These are phyloP conservation scores for Podila clonocystis DNA, from an alignment of 192 early-diverging fungal species.

Conservation along the genomic window DNA sequence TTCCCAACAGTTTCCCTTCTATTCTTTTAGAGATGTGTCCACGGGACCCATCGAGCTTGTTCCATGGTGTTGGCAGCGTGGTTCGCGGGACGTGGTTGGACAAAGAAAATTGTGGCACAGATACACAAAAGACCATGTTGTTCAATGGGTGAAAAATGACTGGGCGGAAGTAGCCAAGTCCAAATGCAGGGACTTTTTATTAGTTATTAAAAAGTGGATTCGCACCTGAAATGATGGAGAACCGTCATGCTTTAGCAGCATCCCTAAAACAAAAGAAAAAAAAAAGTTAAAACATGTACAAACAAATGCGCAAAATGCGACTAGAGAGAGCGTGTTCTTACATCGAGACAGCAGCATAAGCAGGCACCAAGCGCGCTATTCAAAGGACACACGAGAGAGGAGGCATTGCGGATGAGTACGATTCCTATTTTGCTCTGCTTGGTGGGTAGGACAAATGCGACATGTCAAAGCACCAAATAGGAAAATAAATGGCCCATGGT, in stretches of 20 bases:
- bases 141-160: too few relatives aligned
- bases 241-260: slow-evolving; percentile 1
- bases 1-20: too few relatives aligned
- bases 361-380: slow-evolving; percentile 32
- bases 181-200: neutral
- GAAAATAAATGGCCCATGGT: too few relatives aligned
- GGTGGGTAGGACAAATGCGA: neutral
- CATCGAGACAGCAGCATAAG: slow-evolving; percentile 41
- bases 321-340: slow-evolving; percentile 1
- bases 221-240: neutral
- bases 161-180: too few relatives aligned
- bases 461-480: too few relatives aligned
- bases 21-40: too few relatives aligned
- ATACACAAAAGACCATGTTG: too few relatives aligned
- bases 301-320: neutral
- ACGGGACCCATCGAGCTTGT: too few relatives aligned
- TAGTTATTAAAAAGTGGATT: neutral
- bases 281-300: neutral
- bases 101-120: too few relatives aligned
- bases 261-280: neutral
- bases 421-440: neutral
- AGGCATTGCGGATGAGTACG: neutral
- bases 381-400: neutral
- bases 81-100: too few relatives aligned
- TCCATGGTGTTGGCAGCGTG: too few relatives aligned